Conservation (phyloP, 2,329 filamentous ascomycete species). For the Dendrostoma leiphaemia region DNA sequence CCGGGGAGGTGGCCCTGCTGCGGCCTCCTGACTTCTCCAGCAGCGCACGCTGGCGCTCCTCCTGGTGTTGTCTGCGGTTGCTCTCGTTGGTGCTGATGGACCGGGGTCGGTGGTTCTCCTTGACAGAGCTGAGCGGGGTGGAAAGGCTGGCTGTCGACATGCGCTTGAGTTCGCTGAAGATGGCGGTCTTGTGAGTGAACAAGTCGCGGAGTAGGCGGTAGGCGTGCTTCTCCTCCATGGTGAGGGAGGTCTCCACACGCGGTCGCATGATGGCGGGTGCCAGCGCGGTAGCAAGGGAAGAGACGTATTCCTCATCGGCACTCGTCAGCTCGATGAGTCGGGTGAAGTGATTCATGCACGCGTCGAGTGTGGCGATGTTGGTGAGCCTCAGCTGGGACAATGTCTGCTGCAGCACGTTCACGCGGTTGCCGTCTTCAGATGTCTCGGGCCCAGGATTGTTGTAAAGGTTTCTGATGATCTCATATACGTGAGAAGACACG, state of each 20-base stretch:
- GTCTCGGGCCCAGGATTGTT: conserved; percentile 60
- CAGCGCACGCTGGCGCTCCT: conserved; percentile 83
- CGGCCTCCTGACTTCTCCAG: conserved; percentile 66
- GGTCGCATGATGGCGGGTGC: conserved; percentile 88
- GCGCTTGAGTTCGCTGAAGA: conserved; percentile 95
- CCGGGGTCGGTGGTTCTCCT: conserved; percentile 61
- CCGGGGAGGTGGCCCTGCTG: conserved; percentile 73
- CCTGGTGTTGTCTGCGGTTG: conserved; percentile 89
- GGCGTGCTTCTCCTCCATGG: conserved; percentile 91
- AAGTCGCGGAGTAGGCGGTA: conserved; percentile 89
- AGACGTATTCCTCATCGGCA: conserved; percentile 82
- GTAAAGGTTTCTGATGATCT: conserved; percentile 98
- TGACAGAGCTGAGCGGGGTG: conserved; percentile 31
- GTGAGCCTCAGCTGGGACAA: conserved; percentile 91
- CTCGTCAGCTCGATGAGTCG: conserved; percentile 95
- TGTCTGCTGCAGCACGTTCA: conserved; percentile 92
- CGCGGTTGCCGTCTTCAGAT: conserved; percentile 75
- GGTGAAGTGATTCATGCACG: conserved; percentile 97
- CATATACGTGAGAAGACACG: conserved; percentile 96
- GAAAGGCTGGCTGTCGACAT: conserved; percentile 71
- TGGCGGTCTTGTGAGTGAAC: conserved; percentile 89
- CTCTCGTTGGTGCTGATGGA: conserved; percentile 95
- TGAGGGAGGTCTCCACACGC: conserved; percentile 81
- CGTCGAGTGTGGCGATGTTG: conserved; percentile 98
- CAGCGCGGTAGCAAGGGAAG: conserved; percentile 69